Evolutionary conservation across 129 eudicot species (phyloP), one percentile per base, ranked within the genome.

Genomic region (Sambucus nigra): DNA sequence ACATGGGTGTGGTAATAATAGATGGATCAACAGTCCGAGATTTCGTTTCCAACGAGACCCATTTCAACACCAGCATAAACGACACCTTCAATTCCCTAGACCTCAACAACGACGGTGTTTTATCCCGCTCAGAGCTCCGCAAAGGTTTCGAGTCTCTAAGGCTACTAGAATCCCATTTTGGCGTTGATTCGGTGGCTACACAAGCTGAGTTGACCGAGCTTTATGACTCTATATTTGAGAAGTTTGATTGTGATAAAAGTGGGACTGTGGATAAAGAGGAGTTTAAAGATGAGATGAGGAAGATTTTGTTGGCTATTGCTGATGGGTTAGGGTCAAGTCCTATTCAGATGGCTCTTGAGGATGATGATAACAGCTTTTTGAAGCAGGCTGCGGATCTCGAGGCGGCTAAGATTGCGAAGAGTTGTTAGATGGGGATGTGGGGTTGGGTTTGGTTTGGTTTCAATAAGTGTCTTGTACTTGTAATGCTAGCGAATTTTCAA

Each of bases 261-360:
- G 94, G 91, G 5, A 69, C 82, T 3, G 82, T 88, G 9, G 96
- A 88, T 14, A 33, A n/a, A 4, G 74, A 74, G 0, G 96, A 87
- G 73, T 87, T 87, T 52, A 55, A 76, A 33, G 44, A 70, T 33
- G 96, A 83, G 74, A 65, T 88, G 79, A 83, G 54, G 84, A 83
- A 80, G 78, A 88, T 88, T 15, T 65, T 83, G 91, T 69, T 83
- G 42, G 96, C 94, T 0, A 73, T 88, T 4, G 96, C 96, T 0
- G 96, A 88, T 3, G 96, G 96, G 42, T 71, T 88, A 10, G 96
- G 96, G 10, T 75, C 86, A 2, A 66, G 71, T 38, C 96, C 96
- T 20, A 88, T 88, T 17, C 89, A 77, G 77, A 88, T 83, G 96
- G 94, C 77, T 21, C 80, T 88, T 20, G 96, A 88, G 26, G 94